Evolutionary conservation across 352 stramenopile species (phyloP), one percentile per base, ranked within the genome.

Genomic region (Phytophthora pseudosyringae): DNA sequence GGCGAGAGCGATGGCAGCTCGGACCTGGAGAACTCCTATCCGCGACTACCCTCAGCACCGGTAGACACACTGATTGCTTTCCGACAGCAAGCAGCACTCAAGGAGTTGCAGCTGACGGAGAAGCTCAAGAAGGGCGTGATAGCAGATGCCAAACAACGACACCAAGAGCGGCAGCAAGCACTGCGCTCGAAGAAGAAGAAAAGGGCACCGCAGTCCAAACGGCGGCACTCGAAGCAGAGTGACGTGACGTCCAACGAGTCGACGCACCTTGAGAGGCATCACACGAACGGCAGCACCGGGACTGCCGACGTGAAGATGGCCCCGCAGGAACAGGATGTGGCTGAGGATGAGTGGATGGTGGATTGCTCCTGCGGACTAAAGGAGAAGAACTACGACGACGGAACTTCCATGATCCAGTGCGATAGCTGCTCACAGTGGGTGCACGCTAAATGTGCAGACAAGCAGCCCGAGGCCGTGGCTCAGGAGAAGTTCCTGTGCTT

Each of bases 21-120:
- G 0, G 80, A 91, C 35, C 46, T 88, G 16, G 80, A 93, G 35
- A 82, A 70, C 25, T 79, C 80, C 25, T 93, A 93, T 33, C 84
- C 81, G 31, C 60, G 73, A 33, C 59, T 93, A 9, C 79, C 85
- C 1, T 46, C 71, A 7, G 72, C 83, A 9, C 82, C 82, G 1
- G 80, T 93, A 18, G 85, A 93, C 44, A 63, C 66, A 8, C 47
- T 93, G 3, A 81, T 93, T 46, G 55, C 71, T 5, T 65, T 83
- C 21, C 76, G 81, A 36, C 82, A 86, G 45, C 70, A 68, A 59
- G 76, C 62, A 40, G 86, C 87, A 50, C 52, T 68, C 2, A 80
- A 90, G 31, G 81, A 90, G 44, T 43, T 91, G 16, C 74, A 83
- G 28, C 59, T 93, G 36, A 81, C 73, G 11, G 59, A 54, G 8